Base-by-base conservation (phyloP, 345 rosid species). In the Balakata baccata region DNA sequence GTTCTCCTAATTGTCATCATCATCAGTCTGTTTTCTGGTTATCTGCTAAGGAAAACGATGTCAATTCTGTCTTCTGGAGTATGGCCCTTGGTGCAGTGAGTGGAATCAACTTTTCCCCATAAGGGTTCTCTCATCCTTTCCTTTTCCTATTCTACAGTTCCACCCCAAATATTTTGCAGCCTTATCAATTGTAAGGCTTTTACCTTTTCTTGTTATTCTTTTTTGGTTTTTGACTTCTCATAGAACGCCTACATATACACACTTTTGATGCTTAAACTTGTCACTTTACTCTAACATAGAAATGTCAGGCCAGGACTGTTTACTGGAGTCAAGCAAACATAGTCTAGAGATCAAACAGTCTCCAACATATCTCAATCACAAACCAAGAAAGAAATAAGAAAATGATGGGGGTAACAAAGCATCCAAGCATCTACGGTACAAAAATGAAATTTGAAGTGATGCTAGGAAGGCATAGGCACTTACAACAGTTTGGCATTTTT, bases 401-500 rank as follows among this genome's bases (percentile, higher is more conserved):
- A 25, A 11, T 56, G 49, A 10, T 11, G 46, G 8, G 7, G 7
- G 14, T 7, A 3, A 11, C 20, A 7, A 17, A 13, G 7, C 11
- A 14, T 22, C 46, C 17, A 22, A 25, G 22, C 11, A 61, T 11
- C 29, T 34, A 70, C 7, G 39, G 29, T 16, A 49, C 38, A 74
- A 66, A 73, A 54, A 58, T 61, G 13, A 1, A 70, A 50, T 37
- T 49, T 11, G 39, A 73, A 54, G 66, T 37, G 39, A 7, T 23
- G 77, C 25, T 9, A 56, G 25, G 34, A 41, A 74, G 64, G 29
- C 29, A 57, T 0, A 73, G 63, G 51, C 67, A 56, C 97, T 89
- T 86, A 93, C 98, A 93, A 85, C 62, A 95, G 92, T 81, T 93
- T 95, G 67, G 87, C 93, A 79, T 95, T 95, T 85, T 91, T 92